Base-by-base conservation (phyloP, 2,329 filamentous ascomycete genomes). In the Fusarium subglutinans region DNA sequence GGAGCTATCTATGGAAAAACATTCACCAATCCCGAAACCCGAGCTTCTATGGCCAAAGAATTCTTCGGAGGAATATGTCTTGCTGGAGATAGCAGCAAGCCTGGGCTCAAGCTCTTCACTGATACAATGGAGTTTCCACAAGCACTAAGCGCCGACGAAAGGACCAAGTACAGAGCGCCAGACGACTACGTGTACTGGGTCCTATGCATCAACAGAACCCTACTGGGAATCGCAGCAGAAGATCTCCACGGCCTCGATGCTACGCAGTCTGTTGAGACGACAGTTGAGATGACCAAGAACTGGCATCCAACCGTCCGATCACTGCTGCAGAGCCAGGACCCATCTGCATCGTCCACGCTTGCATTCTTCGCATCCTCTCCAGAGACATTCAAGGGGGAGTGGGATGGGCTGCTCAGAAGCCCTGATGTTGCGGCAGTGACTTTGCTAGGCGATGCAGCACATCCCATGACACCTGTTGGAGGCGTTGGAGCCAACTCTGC, bases 21-120 rank as follows among this genome's bases (percentile, higher is more conserved):
- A 9, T 50, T 33, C 11, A 33, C 3, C 2, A n/a, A n/a, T 0
- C 15, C 15, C 11, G 11, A 33, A 18, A 18, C 22, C 0, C 8
- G 28, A 50, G 5, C 3, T 7, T 18, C 22, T 6, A 6, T 50
- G 8, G 28, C 28, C 2, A 7, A 30, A 3, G 28, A 33, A 18
- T 33, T 50, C 28, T 18, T 50, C 11, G 11, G 3, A 18, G 47
- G 47, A n/a, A 50, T 50, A 7, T 50, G 47, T 10, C 47, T 50
- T 33, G 47, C 47, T n/a, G 28, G 47, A 50, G 28, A 50, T n/a
- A 33, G 1, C 15, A 50, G 8, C 6, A 50, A 33, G 5, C 47
- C 22, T 10, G 47, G 28, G 5, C 47, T 50, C 5, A n/a, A n/a
- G 47, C 22, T 50, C 47, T 50, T 50, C 28, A 50, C 47, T 2